phyloP scores from a whole-genome alignment of 176 grass and related monocot species.

The Oryza coarctata region DNA sequence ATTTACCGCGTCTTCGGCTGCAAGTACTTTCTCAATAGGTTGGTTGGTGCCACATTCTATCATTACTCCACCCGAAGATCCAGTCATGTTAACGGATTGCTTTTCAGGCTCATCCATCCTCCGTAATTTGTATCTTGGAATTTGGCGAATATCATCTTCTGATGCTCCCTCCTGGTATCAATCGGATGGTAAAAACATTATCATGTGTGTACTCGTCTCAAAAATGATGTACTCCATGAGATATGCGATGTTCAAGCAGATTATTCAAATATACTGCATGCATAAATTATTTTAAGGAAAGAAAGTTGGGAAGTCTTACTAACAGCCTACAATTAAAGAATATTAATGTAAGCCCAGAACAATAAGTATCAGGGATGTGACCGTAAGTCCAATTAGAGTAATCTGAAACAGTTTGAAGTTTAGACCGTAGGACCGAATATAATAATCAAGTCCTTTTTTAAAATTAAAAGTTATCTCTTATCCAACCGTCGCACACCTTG shows the following conservation, averaged over 20 bases:
- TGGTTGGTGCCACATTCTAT: constrained; percentile 58
- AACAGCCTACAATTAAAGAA: background rate
- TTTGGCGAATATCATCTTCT: constrained; percentile 65
- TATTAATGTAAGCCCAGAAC: background rate
- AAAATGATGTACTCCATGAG: background rate
- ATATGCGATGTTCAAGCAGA: background rate
- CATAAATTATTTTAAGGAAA: background rate
- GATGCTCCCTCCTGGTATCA: constrained; percentile 65
- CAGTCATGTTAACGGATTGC: background rate
- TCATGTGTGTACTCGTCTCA: background rate
- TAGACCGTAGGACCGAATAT: no score
- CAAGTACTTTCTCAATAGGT: constrained; percentile 60
- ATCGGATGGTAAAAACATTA: background rate
- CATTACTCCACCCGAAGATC: constrained; percentile 58
- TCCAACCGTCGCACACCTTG: no score
- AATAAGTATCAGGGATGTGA: background rate
- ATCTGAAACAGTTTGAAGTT: background rate
- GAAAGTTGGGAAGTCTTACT: background rate
- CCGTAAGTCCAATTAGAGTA: background rate
- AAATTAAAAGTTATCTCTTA: no score
- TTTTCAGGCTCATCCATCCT: constrained; percentile 34
- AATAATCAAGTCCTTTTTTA: no score
- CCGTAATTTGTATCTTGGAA: constrained; percentile 61
- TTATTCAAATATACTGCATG: background rate
- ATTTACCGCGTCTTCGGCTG: constrained; percentile 77